Evolutionary conservation across 169 alveolate genomes (phyloP), one percentile per base, ranked within the genome.

Genomic region (Ichthyophthirius multifiliis): DNA sequence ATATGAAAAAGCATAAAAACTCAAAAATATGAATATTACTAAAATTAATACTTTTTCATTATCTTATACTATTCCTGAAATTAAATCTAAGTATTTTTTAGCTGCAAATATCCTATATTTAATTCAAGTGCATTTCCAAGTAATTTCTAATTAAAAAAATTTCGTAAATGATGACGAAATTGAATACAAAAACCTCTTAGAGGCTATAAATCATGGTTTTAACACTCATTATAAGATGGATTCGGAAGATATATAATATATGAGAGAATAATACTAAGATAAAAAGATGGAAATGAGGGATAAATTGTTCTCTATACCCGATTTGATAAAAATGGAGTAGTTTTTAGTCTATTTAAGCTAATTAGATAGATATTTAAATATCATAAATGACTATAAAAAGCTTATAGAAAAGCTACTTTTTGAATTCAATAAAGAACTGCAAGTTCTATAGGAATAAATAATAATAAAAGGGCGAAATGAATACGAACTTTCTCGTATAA

Each of bases 221-320:
- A 39, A 37, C 13, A 67, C 43, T 4, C 48, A 67, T 18, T 67
- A 67, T 44, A 67, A 34, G 41, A 67, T 67, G 77, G 77, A 67
- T 67, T 13, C 7, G 2, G 7, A 34, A 4, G 77, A 67, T 67
- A 39, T 65, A 18, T 15, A 30, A n/a, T 65, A 65, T 32, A 13
- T 32, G 23, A 35, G 46, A 65, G 46, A 32, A 35, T 32, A 32
- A 12, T 32, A 32, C 34, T 4, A 65, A 34, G 43, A 32, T 5
- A 30, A 41, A 16, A 65, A 64, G 5, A 20, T 7, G 15, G n/a
- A 30, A 35, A 1, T 1, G 16, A 34, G 35, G 30, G 55, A 37
- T 6, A 67, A 44, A 41, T 31, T 7, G 63, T 6, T 30, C 6
- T 23, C 16, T 37, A 41, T 67, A 12, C 77, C 77, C 20, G 77